Percentiles rank a stretch among this genome's conserved stretches.
phyloP scores from a whole-genome alignment of 345 rosid genomes.

The Mangifera indica region DNA sequence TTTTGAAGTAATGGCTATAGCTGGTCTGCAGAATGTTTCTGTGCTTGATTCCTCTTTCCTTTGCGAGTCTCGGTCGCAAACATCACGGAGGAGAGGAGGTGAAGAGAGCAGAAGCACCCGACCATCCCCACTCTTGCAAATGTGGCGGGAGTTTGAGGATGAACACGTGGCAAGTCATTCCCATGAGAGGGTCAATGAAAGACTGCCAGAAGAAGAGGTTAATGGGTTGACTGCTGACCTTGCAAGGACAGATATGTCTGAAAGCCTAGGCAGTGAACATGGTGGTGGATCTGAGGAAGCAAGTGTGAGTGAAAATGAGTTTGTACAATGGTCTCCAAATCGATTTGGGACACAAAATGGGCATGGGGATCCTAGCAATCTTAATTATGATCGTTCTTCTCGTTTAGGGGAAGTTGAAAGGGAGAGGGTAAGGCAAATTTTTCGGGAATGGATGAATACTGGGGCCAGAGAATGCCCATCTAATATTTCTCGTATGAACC shows the following conservation, averaged over 20 bases:
- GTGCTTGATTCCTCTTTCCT: conserved; percentile 69
- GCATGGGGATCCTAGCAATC: conserved; percentile 40
- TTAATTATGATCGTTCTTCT: conserved; percentile 42
- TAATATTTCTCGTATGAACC: conserved; percentile 39
- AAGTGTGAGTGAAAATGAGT: conserved; percentile 47
- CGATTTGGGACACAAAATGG: conserved; percentile 50
- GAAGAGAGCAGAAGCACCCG: conserved; percentile 63
- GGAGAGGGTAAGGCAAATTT: conserved; percentile 83
- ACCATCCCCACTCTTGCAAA: conserved; percentile 74
- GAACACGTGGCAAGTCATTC: conserved; percentile 66
- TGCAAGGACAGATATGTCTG: conserved; percentile 39
- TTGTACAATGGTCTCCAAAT: conserved; percentile 56
- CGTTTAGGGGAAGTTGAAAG: conserved; percentile 78
- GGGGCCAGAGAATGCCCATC: conserved; percentile 54
- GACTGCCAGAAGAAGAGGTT: conserved; percentile 45
- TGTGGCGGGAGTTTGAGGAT: conserved; percentile 92
- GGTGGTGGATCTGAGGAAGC: conserved; percentile 42
- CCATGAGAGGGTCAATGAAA: conserved; percentile 53
- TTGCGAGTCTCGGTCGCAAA: conserved; percentile 63
- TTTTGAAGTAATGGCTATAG: conserved; percentile 63
- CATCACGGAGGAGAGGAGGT: conserved; percentile 46
- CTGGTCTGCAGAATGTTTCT: conserved; percentile 74
- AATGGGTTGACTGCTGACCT: conserved; percentile 34
- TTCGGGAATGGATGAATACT: conserved; percentile 78
- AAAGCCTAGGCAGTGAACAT: conserved; percentile 37